These are phyloP conservation scores for Calonectria ilicicola DNA, from an alignment of 2,329 filamentous ascomycete genomes.

Conservation along the genomic window DNA sequence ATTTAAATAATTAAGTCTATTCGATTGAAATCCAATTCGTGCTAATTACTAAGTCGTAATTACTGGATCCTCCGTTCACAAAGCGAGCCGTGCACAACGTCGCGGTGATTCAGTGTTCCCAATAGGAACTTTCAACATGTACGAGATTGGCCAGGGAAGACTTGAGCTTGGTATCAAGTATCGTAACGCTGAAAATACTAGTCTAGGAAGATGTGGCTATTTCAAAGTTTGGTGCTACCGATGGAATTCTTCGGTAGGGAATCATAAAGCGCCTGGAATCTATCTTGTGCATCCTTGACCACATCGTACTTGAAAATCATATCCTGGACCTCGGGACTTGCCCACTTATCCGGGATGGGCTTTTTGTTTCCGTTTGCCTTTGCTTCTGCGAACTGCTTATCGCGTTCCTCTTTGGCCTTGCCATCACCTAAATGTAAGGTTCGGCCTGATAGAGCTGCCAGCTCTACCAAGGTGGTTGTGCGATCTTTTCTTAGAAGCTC, in stretches of 20 bases:
- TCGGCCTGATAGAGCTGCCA: neutral
- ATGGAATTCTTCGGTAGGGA: neutral
- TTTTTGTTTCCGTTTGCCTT: constrained; percentile 10
- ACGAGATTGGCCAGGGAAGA: neutral
- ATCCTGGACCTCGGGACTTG: constrained; percentile 28
- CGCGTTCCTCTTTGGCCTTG: neutral
- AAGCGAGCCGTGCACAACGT: no score
- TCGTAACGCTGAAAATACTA: neutral
- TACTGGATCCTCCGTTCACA: no score
- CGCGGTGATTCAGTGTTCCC: no score
- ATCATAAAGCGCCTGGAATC: constrained; percentile 10
- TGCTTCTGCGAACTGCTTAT: neutral
- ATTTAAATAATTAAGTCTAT: no score
- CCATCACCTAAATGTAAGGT: neutral
- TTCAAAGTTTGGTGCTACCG: neutral
- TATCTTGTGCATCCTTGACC: neutral
- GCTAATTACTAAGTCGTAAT: no score
- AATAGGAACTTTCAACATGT: neutral
- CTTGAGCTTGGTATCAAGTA: neutral
- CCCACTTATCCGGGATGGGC: constrained; percentile 28
- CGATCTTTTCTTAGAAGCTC: neutral
- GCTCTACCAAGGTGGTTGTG: neutral
- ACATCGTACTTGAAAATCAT: constrained; percentile 30
- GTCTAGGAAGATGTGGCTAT: neutral
- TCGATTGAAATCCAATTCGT: no score